Percentiles rank a stretch among this genome's conserved stretches.
These are phyloP conservation scores for Berberis vulgaris DNA, from an alignment of 164 flowering plant genomes.

Conservation along the genomic window DNA sequence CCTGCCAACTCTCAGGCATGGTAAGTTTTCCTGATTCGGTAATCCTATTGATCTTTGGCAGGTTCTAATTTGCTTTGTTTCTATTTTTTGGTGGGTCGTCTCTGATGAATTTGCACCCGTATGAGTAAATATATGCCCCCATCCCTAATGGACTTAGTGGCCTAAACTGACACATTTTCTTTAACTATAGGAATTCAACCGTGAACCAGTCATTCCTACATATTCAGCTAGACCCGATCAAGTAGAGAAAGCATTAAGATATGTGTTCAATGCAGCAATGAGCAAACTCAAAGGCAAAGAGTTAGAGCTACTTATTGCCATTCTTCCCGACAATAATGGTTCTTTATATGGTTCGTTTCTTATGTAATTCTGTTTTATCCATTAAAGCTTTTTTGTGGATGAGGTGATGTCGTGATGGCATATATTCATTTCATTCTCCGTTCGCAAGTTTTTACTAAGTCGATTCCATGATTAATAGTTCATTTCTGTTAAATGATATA, in stretches of 20 bases:
- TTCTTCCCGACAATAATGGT: constrained; percentile 11
- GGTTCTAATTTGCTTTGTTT: no score
- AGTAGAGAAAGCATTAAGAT: constrained; percentile 44
- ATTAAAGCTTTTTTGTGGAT: neutral
- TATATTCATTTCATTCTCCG: no score
- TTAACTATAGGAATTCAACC: constrained; percentile 37
- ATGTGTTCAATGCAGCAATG: constrained; percentile 25
- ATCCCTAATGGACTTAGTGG: neutral
- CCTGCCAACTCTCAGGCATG: no score
- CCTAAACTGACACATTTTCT: neutral
- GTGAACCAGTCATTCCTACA: constrained; percentile 45
- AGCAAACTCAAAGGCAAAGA: constrained; percentile 28
- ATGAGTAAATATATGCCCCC: neutral
- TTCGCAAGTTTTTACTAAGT: no score
- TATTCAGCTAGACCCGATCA: constrained; percentile 39
- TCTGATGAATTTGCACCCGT: no score
- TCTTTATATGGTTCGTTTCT: constrained; percentile 8
- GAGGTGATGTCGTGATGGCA: no score
- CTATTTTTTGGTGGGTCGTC: no score
- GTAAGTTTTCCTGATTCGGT: no score
- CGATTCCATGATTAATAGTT: no score
- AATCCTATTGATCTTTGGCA: no score
- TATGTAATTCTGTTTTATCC: neutral
- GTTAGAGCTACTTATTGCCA: constrained; percentile 10
- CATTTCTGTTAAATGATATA: no score